These are phyloP conservation scores for Daldinia caldariorum DNA, from an alignment of 495 filamentous ascomycete genomes.

Conservation along the genomic window DNA sequence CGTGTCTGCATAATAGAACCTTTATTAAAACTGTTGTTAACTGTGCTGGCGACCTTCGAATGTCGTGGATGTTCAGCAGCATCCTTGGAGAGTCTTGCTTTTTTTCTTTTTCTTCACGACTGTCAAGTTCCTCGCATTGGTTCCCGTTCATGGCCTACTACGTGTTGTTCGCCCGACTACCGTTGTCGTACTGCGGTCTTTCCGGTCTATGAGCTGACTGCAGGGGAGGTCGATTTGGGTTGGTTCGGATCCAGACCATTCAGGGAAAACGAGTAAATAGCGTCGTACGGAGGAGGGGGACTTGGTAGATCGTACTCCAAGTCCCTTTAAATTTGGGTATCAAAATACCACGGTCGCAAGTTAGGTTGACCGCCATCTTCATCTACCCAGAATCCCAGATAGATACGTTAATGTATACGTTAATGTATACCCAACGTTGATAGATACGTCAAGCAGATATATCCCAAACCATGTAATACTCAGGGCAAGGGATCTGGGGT, in stretches of 20 bases:
- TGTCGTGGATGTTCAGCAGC: constrained; percentile 20
- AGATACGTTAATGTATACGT: too few species aligned
- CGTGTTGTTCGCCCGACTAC: constrained; percentile 32
- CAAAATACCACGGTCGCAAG: constrained; percentile 9
- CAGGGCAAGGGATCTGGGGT: constrained; percentile 29
- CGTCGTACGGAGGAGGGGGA: constrained; percentile 22
- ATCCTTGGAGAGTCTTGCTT: constrained; percentile 17
- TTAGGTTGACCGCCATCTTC: constrained; percentile 38
- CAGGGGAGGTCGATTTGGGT: constrained; percentile 8
- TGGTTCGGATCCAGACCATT: constrained; percentile 21
- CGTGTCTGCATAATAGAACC: constrained; percentile 14
- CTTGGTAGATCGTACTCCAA: constrained; percentile 29
- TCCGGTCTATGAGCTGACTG: constrained; percentile 30
- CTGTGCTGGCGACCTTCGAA: constrained; percentile 1
- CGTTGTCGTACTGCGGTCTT: constrained; percentile 15
- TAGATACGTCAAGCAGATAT: constrained; percentile 1
- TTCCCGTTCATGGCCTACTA: constrained; percentile 12
- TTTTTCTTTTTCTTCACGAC: constrained; percentile 21
- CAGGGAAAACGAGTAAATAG: constrained; percentile 15
- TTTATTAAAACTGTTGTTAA: constrained; percentile 4
- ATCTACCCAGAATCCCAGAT: constrained; percentile 7
- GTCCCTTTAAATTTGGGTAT: constrained; percentile 16
- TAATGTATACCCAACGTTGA: too few species aligned
- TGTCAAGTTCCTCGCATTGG: constrained; percentile 13
- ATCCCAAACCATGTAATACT: constrained; percentile 4